Evolutionary conservation across 306 rosid species (phyloP).

Genomic region (Acacia confusa): DNA sequence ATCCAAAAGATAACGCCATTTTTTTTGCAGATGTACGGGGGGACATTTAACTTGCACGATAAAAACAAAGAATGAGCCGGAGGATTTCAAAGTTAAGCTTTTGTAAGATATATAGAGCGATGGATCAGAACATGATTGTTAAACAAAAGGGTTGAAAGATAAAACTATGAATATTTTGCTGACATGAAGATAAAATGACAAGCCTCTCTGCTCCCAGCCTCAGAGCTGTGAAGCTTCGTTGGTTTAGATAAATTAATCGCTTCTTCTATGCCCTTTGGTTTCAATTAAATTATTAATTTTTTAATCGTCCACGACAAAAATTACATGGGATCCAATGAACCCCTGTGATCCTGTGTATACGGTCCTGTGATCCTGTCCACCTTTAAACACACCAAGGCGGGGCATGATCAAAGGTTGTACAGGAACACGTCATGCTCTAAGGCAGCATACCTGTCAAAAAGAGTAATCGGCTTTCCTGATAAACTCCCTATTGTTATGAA

Average conservation of each 20-base stretch:
- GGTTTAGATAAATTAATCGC: not conserved
- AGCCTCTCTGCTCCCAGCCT: not conserved
- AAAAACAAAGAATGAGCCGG: not conserved
- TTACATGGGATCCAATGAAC: too few species aligned
- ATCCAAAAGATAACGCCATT: not conserved
- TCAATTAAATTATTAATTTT: too few species aligned
- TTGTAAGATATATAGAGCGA: not conserved
- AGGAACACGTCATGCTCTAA: too few species aligned
- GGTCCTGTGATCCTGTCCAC: too few species aligned
- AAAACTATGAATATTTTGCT: not conserved
- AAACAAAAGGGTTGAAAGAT: not conserved
- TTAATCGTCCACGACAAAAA: too few species aligned
- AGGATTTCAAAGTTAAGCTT: not conserved
- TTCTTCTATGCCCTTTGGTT: too few species aligned
- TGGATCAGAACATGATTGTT: not conserved
- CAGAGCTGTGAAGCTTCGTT: not conserved
- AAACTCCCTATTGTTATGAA: too few species aligned
- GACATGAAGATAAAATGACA: not conserved
- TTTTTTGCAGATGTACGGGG: not conserved
- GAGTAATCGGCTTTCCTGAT: too few species aligned
- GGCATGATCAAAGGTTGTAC: too few species aligned
- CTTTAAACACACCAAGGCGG: too few species aligned
- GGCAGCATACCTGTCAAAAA: too few species aligned
- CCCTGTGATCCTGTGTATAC: too few species aligned
- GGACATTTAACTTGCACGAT: not conserved